phyloP scores from a whole-genome alignment of 73 alveolate genomes.

The Paramecium caudatum region DNA sequence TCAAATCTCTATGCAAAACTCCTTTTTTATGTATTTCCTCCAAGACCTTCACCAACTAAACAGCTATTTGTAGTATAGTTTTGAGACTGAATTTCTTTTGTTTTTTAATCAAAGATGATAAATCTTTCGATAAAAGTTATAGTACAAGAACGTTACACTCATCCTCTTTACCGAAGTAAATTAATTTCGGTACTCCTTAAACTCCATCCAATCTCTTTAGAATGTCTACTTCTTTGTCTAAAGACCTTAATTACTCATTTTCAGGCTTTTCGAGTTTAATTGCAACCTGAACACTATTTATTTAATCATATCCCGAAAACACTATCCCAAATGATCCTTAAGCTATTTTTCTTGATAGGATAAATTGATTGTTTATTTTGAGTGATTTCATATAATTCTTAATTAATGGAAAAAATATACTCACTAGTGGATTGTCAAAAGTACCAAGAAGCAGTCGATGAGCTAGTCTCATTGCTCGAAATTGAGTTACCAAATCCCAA shows the following conservation, averaged over 20 bases:
- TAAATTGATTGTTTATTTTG: slow-evolving; percentile 24
- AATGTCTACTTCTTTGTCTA: slow-evolving; percentile 67
- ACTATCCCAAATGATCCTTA: slow-evolving; percentile 47
- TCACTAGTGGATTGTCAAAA: slow-evolving; percentile 38
- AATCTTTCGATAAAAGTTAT: slow-evolving; percentile 67
- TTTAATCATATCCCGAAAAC: slow-evolving; percentile 43
- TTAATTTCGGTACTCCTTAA: slow-evolving; percentile 66
- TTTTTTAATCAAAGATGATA: slow-evolving; percentile 64
- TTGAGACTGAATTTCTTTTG: slow-evolving; percentile 72
- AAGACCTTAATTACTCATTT: slow-evolving; percentile 42
- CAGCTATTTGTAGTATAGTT: slow-evolving; percentile 59
- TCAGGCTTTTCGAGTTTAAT: slow-evolving; percentile 73
- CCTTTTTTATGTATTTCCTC: slow-evolving; percentile 25
- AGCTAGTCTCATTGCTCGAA: neutral
- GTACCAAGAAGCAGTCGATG: neutral
- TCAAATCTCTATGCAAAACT: slow-evolving; percentile 21
- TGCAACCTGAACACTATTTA: slow-evolving; percentile 45
- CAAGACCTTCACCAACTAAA: slow-evolving; percentile 29
- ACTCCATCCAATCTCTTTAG: slow-evolving; percentile 54
- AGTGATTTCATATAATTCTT: slow-evolving; percentile 24
- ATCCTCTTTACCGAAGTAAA: slow-evolving; percentile 58
- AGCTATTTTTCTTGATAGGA: neutral
- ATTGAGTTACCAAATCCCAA: slow-evolving; percentile 22
- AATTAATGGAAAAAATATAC: slow-evolving; percentile 38
- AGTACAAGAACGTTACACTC: slow-evolving; percentile 58